Evolutionary conservation across 306 rosid species (phyloP), one percentile per base, ranked within the genome.

Genomic region (Lathyrus tuberosus): DNA sequence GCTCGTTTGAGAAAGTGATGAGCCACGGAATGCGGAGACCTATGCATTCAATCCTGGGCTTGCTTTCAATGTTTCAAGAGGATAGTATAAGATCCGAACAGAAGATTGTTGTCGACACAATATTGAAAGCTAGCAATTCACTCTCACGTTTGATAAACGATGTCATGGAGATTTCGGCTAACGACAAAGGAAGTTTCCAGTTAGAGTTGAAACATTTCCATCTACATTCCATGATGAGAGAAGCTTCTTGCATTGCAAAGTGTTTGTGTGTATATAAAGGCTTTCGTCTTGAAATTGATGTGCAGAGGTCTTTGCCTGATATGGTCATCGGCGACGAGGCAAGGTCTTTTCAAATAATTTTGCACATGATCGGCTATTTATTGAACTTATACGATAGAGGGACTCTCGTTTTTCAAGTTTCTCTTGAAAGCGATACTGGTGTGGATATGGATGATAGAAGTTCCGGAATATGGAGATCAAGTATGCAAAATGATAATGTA

Each of bases 21-120:
- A 82, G 91, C 47, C 84, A 84, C 73, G 96, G 91, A 48, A 87
- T 90, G 91, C 73, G 96, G 77, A 82, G 88, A 69, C 96, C 96
- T 8, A 74, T 87, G 91, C 96, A 90, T 79, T 84, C 94, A 2
- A 73, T 82, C 44, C 60, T 85, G 77, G 96, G 96, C 10, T 62
- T 90, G 69, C 89, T 90, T 58, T 84, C 91, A 9, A 53, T 84
- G 70, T 69, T 85, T 72, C 87, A 72, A 42, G 89, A 71, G 52
- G 84, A 80, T 56, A 78, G 60, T 51, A 38, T 79, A 67, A 80
- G 61, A 69, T 40, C 76, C 20, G 80, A 87, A 9, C 93, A 85
- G 78, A 84, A 76, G 80, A 75, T 81, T 62, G 67, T 87, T 31
- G 62, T 81, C 30, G 88, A 90, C 77, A 82, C 93, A 37, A 87